phyloP scores from a whole-genome alignment of 306 rosid genomes.

The Sesbania bispinosa region DNA sequence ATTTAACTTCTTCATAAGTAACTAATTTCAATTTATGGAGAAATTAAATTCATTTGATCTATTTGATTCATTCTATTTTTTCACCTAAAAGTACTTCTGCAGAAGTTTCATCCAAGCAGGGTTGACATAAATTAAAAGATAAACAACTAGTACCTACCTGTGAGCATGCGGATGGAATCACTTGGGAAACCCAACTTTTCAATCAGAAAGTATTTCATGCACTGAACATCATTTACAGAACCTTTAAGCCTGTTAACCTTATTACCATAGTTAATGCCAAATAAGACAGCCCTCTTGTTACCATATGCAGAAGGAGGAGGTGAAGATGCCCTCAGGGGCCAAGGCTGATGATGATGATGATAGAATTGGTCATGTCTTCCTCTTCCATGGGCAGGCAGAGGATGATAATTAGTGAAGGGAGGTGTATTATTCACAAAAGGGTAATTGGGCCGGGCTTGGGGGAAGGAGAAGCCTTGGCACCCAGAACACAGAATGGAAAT shows the following conservation, averaged over 20 bases:
- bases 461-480: not conserved
- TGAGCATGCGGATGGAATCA: conserved; percentile 52
- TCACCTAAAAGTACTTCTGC: no score
- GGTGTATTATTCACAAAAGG: not conserved
- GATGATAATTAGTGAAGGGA: not conserved
- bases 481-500: conserved; percentile 12
- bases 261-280: conserved; percentile 28
- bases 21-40: no score
- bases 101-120: no score
- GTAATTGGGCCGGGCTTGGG: not conserved
- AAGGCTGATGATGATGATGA: not conserved
- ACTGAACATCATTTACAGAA: conserved; percentile 44
- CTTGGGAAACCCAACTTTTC: conserved; percentile 42
- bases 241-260: conserved; percentile 31
- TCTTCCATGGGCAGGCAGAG: not conserved
- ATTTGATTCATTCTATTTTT: no score
- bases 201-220: conserved; percentile 51
- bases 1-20: no score
- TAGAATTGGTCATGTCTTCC: not conserved
- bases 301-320: conserved; percentile 28
- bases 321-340: not conserved
- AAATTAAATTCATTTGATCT: no score
- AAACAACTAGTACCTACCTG: conserved; percentile 34
- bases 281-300: no score
- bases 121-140: not conserved